Evolutionary conservation across 306 rosid genomes (phyloP), one percentile per base, ranked within the genome.

Genomic region (Rosa chinensis): DNA sequence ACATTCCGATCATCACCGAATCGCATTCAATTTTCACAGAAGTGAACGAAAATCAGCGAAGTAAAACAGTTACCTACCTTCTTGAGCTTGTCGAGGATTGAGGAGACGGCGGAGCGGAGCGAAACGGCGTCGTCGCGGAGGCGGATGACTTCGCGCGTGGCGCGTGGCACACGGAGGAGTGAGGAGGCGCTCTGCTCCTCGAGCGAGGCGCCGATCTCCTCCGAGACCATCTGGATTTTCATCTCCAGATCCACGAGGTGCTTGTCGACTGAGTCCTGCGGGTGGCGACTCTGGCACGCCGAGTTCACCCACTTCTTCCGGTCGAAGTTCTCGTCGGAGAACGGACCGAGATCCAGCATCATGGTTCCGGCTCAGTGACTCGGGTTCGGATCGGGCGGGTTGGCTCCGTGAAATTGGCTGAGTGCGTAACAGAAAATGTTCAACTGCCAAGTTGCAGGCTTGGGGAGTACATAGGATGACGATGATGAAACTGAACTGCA

Each of bases 291-390:
- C 91, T 93, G 97, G 78, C 89, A 83, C 49, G 93, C 98, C 20
- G 98, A 87, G 87, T 93, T 96, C 70, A 96, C 90, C 99, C 99
- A 96, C 71, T 90, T 93, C 94, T 90, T 96, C 16, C 96, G 89
- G 86, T 96, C 96, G 84, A 91, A 96, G 52, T 81, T 90, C 79
- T 90, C 96, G 42, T 80, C 82, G 13, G 98, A 93, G 86, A 96
- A 96, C 16, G 98, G 93, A 43, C 96, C 96, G 81, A 93, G 86
- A 92, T 96, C 99, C 63, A 96, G 89, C 97, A 93, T 96, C 90
- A 83, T 91, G 61, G 78, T 81, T 67, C 84, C 7, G 17, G 62
- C 37, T 42, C 20, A 10, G 66, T 45, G n/a, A 74, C 9, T 69
- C 72, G 28, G 47, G 12, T 66, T 12, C 50, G 59, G 23, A 66